Evolutionary conservation across 2,329 filamentous ascomycete genomes (phyloP).

Genomic region (Talaromyces funiculosus): DNA sequence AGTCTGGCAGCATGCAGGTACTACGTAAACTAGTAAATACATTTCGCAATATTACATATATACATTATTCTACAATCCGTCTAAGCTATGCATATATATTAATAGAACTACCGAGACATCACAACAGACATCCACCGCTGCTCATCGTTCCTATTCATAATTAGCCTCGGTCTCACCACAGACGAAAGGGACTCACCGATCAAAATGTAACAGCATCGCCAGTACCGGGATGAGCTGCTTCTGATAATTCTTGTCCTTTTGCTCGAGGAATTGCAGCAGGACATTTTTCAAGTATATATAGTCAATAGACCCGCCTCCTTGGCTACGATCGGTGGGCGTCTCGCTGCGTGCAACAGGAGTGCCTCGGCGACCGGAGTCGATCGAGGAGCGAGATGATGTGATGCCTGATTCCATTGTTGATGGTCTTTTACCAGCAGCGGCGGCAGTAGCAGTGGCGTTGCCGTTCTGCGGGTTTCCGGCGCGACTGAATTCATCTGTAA

Average conservation of each 20-base stretch:
- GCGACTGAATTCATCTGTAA: conserved; percentile 53
- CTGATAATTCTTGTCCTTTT: conserved; percentile 63
- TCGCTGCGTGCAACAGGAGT: conserved; percentile 39
- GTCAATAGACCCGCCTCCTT: conserved; percentile 40
- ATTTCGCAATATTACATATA: background rate
- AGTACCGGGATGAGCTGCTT: conserved; percentile 61
- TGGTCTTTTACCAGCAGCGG: conserved; percentile 25
- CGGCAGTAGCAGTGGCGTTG: conserved; percentile 21
- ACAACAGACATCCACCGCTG: conserved; percentile 82
- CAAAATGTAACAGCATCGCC: conserved; percentile 62
- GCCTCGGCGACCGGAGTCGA: conserved; percentile 48
- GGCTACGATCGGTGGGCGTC: conserved; percentile 25
- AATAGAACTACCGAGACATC: conserved; percentile 39
- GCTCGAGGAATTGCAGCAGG: conserved; percentile 60
- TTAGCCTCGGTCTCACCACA: conserved; percentile 14
- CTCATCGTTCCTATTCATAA: conserved; percentile 58
- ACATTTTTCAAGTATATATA: conserved; percentile 64
- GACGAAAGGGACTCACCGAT: conserved; percentile 43
- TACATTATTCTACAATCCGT: background rate
- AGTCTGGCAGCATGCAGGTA: background rate
- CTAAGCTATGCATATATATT: background rate
- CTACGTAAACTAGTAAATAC: too few species aligned
- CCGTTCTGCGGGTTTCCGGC: conserved; percentile 38
- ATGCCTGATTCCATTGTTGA: conserved; percentile 37
- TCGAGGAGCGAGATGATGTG: conserved; percentile 54